Base-by-base conservation (phyloP, 148 eudicot genomes). In the Cornus florida region DNA sequence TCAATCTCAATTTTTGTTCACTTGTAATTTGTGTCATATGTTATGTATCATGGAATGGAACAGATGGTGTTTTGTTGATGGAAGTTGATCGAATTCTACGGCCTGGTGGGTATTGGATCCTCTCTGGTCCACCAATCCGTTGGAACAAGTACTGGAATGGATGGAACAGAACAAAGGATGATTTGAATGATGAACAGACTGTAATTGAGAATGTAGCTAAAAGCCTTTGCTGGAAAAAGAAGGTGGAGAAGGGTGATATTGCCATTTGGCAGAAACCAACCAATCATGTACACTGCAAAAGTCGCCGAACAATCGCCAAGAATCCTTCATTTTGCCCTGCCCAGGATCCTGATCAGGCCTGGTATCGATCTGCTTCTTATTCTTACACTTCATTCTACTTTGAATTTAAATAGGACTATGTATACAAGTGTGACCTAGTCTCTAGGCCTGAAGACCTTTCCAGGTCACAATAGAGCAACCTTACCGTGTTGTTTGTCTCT, bases 21-120 rank as follows among this genome's bases (percentile, higher is more conserved):
- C 38, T 35, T 35, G 38, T 35, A 35, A 2, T 35, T 35, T 35
- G 38, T 35, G 38, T 35, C 38, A 2, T 35, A 2, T 1, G 38
- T 35, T 35, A 35, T 35, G 5, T 35, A 4, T 4, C 38, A 1
- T 35, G 38, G 38, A 35, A 35, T 35, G 38, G 38, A 35, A 71
- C 77, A 93, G 97, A 85, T 80, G 97, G 97, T 1, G 74, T 84
- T 6, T 91, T 88, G 78, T 77, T 93, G 82, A 91, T 89, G 65
- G 97, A 93, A 84, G 91, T 93, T 17, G 97, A 93, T 74, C 77
- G 97, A 3, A 85, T 93, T 64, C 89, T 93, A 14, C 78, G 97
- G 35, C 95, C 97, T 0, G 97, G 97, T 7, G 97, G 97, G 8
- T 93, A 87, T 66, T 93, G 97, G 97, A 84, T 89, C 70, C 83